These are phyloP conservation scores for Picea glauca DNA, from an alignment of 75 land plant species.

Conservation along the genomic window DNA sequence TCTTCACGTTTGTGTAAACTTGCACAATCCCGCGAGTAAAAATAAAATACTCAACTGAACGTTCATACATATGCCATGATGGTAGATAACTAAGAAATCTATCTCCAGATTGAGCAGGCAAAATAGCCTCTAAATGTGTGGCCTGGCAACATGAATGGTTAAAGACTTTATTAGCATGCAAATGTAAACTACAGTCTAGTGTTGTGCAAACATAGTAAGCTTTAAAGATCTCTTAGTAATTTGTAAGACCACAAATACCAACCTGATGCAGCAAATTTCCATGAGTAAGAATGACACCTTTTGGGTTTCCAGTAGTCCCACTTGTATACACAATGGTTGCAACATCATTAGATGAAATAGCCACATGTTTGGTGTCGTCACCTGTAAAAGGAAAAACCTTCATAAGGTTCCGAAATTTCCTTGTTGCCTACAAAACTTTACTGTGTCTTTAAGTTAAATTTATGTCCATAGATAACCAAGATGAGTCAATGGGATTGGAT, in stretches of 20 bases:
- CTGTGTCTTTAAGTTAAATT: no score
- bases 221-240: no score
- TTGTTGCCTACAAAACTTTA: no score
- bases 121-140: slow-evolving; percentile 55
- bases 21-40: slow-evolving; percentile 68
- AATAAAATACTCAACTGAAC: slow-evolving; percentile 76
- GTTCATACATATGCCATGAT: slow-evolving; percentile 93
- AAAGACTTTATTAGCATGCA: no score
- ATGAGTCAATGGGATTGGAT: no score
- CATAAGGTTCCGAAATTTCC: no score
- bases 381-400: slow-evolving; percentile 19
- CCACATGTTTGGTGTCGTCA: slow-evolving; percentile 29
- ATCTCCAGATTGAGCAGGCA: slow-evolving; percentile 70
- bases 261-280: slow-evolving; percentile 86
- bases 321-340: slow-evolving; percentile 93
- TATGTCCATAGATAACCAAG: no score
- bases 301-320: slow-evolving; percentile 88
- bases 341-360: slow-evolving; percentile 64
- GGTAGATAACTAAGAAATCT: slow-evolving; percentile 85
- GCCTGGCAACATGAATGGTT: slow-evolving; percentile 27
- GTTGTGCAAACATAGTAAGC: no score
- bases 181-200: no score
- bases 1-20: slow-evolving; percentile 75
- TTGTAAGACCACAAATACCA: no score
- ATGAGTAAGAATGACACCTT: slow-evolving; percentile 98